Conservation (phyloP, 1,139 yeast genomes). For the Yamadazyma membranifaciens region DNA sequence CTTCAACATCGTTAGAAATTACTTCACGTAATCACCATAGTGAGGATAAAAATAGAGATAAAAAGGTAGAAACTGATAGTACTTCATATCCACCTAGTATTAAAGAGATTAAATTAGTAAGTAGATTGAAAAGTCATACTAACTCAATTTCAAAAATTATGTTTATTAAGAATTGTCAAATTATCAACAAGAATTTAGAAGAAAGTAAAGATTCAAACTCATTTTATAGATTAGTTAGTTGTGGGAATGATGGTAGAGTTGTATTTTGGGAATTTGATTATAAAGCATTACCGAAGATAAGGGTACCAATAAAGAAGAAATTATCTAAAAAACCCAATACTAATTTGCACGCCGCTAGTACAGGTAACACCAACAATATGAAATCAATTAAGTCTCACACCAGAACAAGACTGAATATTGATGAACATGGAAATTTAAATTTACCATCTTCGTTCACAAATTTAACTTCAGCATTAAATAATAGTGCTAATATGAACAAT, state of each 20-base stretch:
- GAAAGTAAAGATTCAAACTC: constrained; percentile 20
- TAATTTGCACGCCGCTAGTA: neutral
- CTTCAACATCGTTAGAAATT: constrained; percentile 24
- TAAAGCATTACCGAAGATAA: constrained; percentile 52
- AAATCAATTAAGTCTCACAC: constrained; percentile 8
- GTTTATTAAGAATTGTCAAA: constrained; percentile 23
- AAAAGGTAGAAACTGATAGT: constrained; percentile 4
- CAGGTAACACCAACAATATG: constrained; percentile 1
- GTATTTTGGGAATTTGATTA: constrained; percentile 76
- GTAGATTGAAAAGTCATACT: constrained; percentile 62
- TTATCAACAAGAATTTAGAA: constrained; percentile 12
- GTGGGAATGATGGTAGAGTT: constrained; percentile 70
- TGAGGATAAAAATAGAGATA: constrained; percentile 6
- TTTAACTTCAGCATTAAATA: constrained; percentile 7
- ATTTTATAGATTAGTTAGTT: constrained; percentile 59
- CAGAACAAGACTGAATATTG: constrained; percentile 13
- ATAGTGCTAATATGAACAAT: constrained; percentile 14
- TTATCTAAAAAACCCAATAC: neutral
- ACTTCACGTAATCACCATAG: constrained; percentile 4
- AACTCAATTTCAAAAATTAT: constrained; percentile 58
- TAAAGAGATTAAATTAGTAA: constrained; percentile 43
- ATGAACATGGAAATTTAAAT: constrained; percentile 9
- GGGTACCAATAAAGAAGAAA: constrained; percentile 13
- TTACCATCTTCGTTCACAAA: constrained; percentile 12
- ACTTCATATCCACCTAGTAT: constrained; percentile 33